Evolutionary conservation across 495 filamentous ascomycete species (phyloP).

Genomic region (Clavariopsis aquatica): DNA sequence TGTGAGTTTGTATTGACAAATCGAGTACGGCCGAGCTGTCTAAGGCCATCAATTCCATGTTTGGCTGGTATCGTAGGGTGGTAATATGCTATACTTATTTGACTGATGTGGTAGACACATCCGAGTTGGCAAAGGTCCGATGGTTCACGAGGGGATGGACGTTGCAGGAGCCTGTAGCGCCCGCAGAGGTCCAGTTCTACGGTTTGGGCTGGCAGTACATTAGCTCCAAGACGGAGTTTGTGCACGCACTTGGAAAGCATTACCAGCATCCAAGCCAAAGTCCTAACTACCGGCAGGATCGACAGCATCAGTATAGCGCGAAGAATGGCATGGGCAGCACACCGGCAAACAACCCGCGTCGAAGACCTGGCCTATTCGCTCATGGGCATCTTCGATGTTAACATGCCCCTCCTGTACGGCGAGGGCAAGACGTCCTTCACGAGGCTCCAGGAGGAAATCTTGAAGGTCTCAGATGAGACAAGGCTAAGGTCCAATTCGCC

Average conservation of each 20-base stretch:
- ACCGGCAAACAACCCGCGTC: neutral
- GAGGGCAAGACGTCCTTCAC: neutral
- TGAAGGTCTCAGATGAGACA: neutral
- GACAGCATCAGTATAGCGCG: neutral
- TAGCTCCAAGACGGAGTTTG: conserved; percentile 4
- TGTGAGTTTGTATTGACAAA: conserved; percentile 39
- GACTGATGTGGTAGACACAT: neutral
- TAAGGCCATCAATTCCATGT: conserved; percentile 8
- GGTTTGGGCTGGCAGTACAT: conserved; percentile 11
- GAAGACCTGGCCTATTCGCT: neutral
- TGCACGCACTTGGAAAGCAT: neutral
- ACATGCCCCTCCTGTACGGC: neutral
- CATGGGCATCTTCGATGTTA: conserved; percentile 3
- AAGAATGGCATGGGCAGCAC: neutral
- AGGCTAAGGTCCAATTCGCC: neutral
- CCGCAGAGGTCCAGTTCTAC: conserved; percentile 11
- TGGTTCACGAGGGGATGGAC: conserved; percentile 39
- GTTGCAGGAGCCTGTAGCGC: conserved; percentile 31
- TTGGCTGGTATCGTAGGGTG: conserved; percentile 12
- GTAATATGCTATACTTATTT: conserved; percentile 11
- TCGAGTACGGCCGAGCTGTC: conserved; percentile 18
- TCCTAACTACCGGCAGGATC: neutral
- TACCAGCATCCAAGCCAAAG: neutral
- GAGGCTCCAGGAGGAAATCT: conserved; percentile 6
- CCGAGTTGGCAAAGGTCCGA: neutral